A percentile compares a stretch with the other conserved stretches of the same genome.
Evolutionary conservation across 352 stramenopile genomes (phyloP).

Genomic region (Globisporangium nagaii): DNA sequence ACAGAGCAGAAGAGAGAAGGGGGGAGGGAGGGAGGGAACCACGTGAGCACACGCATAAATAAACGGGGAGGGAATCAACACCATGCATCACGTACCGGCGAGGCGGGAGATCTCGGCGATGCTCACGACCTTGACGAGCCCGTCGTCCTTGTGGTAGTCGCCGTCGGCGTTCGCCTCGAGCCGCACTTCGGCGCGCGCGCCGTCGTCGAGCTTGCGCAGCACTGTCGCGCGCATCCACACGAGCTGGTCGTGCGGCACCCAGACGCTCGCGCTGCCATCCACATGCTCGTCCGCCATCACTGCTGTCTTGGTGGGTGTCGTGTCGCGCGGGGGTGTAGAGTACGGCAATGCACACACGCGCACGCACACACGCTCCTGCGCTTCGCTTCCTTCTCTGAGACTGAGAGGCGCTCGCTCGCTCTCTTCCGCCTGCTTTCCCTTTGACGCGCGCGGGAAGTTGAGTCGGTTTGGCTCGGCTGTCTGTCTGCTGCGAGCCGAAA

Average conservation of each 20-base stretch:
- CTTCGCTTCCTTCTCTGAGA: too few relatives aligned
- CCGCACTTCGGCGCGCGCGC: slow-evolving; percentile 46
- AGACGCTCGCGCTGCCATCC: slow-evolving; percentile 69
- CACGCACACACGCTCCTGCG: not conserved
- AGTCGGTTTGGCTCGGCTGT: too few relatives aligned
- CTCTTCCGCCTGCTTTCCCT: not conserved
- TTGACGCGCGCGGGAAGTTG: not conserved
- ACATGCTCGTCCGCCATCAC: slow-evolving; percentile 34
- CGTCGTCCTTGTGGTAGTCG: slow-evolving; percentile 54
- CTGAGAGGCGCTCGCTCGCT: not conserved
- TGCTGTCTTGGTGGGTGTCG: slow-evolving; percentile 2
- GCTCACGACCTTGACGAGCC: slow-evolving; percentile 52
- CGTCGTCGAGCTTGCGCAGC: slow-evolving; percentile 45
- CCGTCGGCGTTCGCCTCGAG: slow-evolving; percentile 52
- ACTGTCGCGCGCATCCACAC: slow-evolving; percentile 81
- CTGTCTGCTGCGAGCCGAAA: not conserved
- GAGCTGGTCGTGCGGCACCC: slow-evolving; percentile 67
- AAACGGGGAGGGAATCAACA: not conserved
- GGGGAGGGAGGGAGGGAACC: not conserved
- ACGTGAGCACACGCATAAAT: not conserved
- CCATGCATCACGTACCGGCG: slow-evolving; percentile 20
- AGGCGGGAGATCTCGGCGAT: slow-evolving; percentile 59
- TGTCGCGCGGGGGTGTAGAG: not conserved
- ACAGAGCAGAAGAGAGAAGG: not conserved
- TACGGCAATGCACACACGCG: not conserved